Evolutionary conservation across 441 rosid genomes (phyloP).

Genomic region (Cnidoscolus chayamansa): DNA sequence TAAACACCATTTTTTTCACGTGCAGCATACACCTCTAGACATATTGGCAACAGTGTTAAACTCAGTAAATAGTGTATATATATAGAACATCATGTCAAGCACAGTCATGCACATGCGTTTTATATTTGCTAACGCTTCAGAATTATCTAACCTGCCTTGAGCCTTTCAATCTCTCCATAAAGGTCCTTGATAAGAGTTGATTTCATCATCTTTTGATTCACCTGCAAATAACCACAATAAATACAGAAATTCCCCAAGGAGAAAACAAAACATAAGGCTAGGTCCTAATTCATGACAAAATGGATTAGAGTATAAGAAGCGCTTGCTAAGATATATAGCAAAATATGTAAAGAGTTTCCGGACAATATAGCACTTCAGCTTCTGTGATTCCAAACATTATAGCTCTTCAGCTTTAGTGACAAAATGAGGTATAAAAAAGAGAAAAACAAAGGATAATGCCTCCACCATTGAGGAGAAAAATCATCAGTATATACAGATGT

Average conservation of each 20-base stretch:
- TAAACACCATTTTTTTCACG: slow-evolving; percentile 95
- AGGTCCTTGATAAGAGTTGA: slow-evolving; percentile 97
- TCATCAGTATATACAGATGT: neutral
- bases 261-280: neutral
- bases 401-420: neutral
- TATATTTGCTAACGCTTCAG: slow-evolving; percentile 5
- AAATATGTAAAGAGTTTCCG: neutral
- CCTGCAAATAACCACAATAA: slow-evolving; percentile 36
- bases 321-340: neutral
- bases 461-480: neutral
- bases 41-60: slow-evolving; percentile 18
- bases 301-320: neutral
- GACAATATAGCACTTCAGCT: neutral
- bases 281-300: neutral
- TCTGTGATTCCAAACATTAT: neutral
- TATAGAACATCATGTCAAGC: no score
- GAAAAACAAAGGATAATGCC: neutral
- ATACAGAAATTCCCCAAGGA: slow-evolving; percentile 1
- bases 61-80: no score
- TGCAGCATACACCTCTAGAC: slow-evolving; percentile 91
- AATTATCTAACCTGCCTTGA: slow-evolving; percentile 66
- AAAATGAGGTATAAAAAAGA: neutral
- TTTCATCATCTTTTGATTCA: slow-evolving; percentile 99
- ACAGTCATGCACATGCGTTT: neutral
- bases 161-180: slow-evolving; percentile 96